Conservation (phyloP, 306 rosid genomes). For the Gillenia trifoliata region DNA sequence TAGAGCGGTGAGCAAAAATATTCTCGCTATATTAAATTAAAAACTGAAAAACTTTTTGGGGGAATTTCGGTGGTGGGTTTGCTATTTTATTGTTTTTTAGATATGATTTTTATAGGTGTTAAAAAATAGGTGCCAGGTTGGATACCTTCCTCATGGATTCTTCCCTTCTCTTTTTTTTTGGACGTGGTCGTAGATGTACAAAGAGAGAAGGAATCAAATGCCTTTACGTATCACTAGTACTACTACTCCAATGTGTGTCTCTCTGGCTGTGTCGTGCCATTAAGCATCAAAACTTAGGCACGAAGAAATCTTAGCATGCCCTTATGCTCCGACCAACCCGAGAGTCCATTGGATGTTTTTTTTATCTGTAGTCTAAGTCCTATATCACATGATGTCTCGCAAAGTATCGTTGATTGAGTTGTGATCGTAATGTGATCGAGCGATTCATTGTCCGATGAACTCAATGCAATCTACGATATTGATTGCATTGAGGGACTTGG, state of each 20-base stretch:
- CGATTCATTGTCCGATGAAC: neutral
- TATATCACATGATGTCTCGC: neutral
- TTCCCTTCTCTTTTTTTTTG: neutral
- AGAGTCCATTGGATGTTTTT: neutral
- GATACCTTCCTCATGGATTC: neutral
- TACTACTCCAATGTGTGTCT: too few species aligned
- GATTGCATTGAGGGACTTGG: neutral
- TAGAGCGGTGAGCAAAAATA: too few species aligned
- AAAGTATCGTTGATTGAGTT: neutral
- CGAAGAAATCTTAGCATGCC: conserved; percentile 7
- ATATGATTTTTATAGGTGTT: neutral
- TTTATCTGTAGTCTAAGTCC: neutral
- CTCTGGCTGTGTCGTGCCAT: neutral
- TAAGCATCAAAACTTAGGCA: conserved; percentile 1
- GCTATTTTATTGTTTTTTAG: neutral
- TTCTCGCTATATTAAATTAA: too few species aligned
- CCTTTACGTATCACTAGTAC: neutral
- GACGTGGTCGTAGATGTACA: neutral
- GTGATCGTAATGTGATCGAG: neutral
- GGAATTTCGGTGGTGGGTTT: neutral
- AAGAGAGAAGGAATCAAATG: neutral
- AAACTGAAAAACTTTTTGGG: neutral
- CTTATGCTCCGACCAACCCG: neutral
- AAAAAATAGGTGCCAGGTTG: neutral
- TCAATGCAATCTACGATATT: neutral